Evolutionary conservation across 129 eudicot species (phyloP).

Genomic region (Arctium minus): DNA sequence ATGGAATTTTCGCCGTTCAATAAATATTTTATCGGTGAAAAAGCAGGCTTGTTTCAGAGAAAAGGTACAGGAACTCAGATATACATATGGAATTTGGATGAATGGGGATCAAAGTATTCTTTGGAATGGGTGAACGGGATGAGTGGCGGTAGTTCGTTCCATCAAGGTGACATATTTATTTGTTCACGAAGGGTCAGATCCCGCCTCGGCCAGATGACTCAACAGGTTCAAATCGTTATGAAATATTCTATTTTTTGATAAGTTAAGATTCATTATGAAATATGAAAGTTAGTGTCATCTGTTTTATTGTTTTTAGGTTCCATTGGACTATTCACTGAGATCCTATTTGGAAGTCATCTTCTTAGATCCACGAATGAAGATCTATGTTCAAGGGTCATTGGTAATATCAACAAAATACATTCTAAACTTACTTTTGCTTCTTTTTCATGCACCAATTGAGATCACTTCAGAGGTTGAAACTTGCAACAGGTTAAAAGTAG

Average conservation of each 20-base stretch:
- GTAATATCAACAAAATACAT: conserved; percentile 24
- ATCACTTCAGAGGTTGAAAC: not conserved
- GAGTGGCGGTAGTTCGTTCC: conserved; percentile 55
- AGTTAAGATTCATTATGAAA: not conserved
- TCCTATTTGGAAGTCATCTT: conserved; percentile 67
- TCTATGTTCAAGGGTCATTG: conserved; percentile 67
- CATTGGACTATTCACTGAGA: conserved; percentile 56
- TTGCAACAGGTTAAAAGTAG: conserved; percentile 53
- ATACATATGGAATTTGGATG: conserved; percentile 71
- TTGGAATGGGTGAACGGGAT: conserved; percentile 51
- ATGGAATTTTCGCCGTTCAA: conserved; percentile 64
- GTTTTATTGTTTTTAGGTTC: conserved; percentile 43
- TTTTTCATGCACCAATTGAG: conserved; percentile 3
- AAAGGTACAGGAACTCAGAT: conserved; percentile 69
- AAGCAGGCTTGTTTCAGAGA: conserved; percentile 45
- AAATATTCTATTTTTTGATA: not conserved
- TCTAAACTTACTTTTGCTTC: not conserved
- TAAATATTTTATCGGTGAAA: conserved; percentile 68
- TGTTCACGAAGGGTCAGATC: conserved; percentile 53
- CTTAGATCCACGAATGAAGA: conserved; percentile 76
- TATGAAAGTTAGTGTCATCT: not conserved
- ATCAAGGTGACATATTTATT: conserved; percentile 50
- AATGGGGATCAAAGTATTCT: conserved; percentile 62
- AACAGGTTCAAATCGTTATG: conserved; percentile 19
- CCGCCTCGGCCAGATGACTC: conserved; percentile 65